Percentiles rank a stretch among this genome's conserved stretches.
Conservation (phyloP, 2,329 filamentous ascomycete species). For the Orbilia javanica region DNA sequence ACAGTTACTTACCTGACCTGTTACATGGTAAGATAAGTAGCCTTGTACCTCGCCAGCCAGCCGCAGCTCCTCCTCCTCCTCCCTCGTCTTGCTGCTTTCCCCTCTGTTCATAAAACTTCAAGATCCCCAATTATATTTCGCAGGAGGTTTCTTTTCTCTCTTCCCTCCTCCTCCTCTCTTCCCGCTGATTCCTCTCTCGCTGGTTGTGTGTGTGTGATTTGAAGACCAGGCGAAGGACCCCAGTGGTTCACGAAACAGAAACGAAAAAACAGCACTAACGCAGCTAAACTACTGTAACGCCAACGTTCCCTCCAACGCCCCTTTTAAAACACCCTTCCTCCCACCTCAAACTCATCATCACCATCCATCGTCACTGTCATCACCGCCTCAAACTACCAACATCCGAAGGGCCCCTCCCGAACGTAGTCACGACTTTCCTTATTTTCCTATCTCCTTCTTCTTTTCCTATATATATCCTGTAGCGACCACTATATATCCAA, state of each 20-base stretch:
- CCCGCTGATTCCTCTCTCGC: not conserved
- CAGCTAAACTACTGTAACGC: constrained; percentile 20
- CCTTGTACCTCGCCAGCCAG: not conserved
- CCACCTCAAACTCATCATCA: constrained; percentile 7
- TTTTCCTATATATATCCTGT: not conserved
- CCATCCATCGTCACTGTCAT: not conserved
- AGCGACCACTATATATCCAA: not conserved
- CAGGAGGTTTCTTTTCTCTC: constrained; percentile 1
- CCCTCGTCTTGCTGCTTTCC: not conserved
- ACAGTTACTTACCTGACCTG: not conserved
- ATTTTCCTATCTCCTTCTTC: too few relatives aligned
- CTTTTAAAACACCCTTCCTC: constrained; percentile 41
- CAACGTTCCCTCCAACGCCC: constrained; percentile 20
- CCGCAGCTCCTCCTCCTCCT: constrained; percentile 16
- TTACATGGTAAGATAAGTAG: not conserved
- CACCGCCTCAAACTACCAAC: not conserved
- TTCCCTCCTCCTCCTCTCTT: not conserved
- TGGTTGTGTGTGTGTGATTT: constrained; percentile 12
- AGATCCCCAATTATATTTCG: constrained; percentile 9
- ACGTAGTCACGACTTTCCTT: constrained; percentile 23
- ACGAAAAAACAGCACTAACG: constrained; percentile 12
- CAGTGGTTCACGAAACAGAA: constrained; percentile 38
- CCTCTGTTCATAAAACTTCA: constrained; percentile 28
- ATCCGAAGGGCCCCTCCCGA: too few relatives aligned
- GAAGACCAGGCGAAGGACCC: constrained; percentile 3